Evolutionary conservation across 306 rosid species (phyloP).

Genomic region (Benincasa hispida): DNA sequence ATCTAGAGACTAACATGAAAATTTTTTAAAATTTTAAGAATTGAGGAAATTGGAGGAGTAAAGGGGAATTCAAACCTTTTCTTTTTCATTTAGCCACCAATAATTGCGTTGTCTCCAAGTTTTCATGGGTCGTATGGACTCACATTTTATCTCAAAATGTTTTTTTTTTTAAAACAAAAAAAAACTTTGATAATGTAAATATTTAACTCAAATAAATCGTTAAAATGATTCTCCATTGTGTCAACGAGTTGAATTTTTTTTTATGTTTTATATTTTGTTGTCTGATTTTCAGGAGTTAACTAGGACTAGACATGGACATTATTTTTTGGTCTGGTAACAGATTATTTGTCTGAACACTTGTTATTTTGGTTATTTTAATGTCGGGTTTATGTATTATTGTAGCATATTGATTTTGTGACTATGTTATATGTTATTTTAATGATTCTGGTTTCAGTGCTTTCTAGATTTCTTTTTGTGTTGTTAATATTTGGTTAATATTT

Average conservation of each 20-base stretch:
- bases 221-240: not conserved
- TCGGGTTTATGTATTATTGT: not conserved
- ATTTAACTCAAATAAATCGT: not conserved
- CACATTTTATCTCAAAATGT: not conserved
- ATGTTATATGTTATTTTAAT: not conserved
- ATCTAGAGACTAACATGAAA: too few relatives aligned
- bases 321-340: too few relatives aligned
- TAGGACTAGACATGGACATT: too few relatives aligned
- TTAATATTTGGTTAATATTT: too few relatives aligned
- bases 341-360: too few relatives aligned
- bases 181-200: not conserved
- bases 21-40: too few relatives aligned
- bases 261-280: too few relatives aligned
- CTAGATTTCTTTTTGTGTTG: too few relatives aligned
- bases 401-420: not conserved
- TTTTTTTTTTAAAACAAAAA: too few relatives aligned
- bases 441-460: not conserved
- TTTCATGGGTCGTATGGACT: not conserved
- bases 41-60: too few relatives aligned
- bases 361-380: not conserved
- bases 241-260: not conserved
- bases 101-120: not conserved
- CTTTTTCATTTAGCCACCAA: not conserved
- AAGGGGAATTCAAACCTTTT: too few relatives aligned
- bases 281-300: too few relatives aligned